Conservation (phyloP, 495 filamentous ascomycete genomes). For the Annulohypoxylon nitens region DNA sequence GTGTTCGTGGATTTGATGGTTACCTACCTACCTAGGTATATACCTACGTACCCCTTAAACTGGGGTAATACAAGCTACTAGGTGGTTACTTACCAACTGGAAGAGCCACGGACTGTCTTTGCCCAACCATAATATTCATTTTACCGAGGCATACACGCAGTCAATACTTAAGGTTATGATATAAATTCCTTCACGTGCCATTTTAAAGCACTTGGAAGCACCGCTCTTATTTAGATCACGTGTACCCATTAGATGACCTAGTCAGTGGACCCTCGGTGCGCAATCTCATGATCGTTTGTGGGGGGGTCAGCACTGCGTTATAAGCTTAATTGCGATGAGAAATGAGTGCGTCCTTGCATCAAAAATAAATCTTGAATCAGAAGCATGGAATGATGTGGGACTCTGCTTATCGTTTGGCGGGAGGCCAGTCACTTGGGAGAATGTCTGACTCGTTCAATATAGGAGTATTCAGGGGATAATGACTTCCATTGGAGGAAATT, state of each 20-base stretch:
- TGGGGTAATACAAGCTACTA: too few relatives aligned
- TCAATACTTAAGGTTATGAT: too few relatives aligned
- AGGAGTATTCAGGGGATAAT: conserved; percentile 1
- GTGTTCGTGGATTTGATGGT: too few relatives aligned
- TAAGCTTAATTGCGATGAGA: neutral
- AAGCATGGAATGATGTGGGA: neutral
- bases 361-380: neutral
- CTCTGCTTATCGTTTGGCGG: conserved; percentile 2
- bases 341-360: neutral
- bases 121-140: too few relatives aligned
- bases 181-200: neutral
- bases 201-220: too few relatives aligned
- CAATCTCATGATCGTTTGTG: too few relatives aligned
- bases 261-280: neutral
- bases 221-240: neutral
- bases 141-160: too few relatives aligned
- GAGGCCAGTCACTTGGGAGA: neutral
- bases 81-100: too few relatives aligned
- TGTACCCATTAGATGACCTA: neutral
- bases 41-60: too few relatives aligned
- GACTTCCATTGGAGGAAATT: neutral
- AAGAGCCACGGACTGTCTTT: too few relatives aligned
- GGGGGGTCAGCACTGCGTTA: too few relatives aligned
- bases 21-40: too few relatives aligned
- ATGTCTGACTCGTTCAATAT: neutral